Base-by-base conservation (phyloP, 169 alveolate genomes). In the Plasmodium vivax region DNA sequence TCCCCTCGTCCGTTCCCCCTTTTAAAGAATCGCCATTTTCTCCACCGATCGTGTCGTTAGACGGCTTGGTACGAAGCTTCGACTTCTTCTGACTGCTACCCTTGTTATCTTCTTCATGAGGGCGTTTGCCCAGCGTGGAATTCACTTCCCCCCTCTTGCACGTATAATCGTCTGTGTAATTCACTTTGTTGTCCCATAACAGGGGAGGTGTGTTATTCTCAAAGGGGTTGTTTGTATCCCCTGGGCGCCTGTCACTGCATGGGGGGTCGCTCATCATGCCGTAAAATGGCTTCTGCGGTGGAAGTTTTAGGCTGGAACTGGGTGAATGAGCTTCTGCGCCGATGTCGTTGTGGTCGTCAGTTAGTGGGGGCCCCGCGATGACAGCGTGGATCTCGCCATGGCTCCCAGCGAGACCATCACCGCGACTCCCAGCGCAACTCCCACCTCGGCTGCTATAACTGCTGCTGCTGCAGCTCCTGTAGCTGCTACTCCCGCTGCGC, bases 271-370 rank as follows among this genome's bases (percentile, higher is more conserved):
- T 74, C 14, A 72, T n/a, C 51, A 32, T 56, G 9, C 77, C 71
- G 32, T 87, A 87, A 87, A 75, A 87, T 27, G 80, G 34, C 19
- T 87, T 58, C 34, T 56, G 47, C 3, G 74, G 38, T 23, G 12
- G 68, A 36, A 10, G 62, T 30, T 36, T 30, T 19, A 23, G 27
- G 30, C 62, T 68, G n/a, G 77, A 68, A 19, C 38, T 68, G 32
- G 77, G 14, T 27, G 77, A 68, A 68, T 68, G 32, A 27, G 6
- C 77, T 27, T 68, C 32, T 23, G 32, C 38, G 77, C n/a, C n/a
- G 19, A 68, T 68, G 43, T 68, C 41, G n/a, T 30, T 68, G 9
- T 68, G 32, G 32, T 68, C 36, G 32, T 27, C 58, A 75, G 62
- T 23, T 36, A 75, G 12, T 36, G 27, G 30, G 23, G 27, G 62